Conservation (phyloP, 1,284 basidiomycete species). For the Ustilago nuda region DNA sequence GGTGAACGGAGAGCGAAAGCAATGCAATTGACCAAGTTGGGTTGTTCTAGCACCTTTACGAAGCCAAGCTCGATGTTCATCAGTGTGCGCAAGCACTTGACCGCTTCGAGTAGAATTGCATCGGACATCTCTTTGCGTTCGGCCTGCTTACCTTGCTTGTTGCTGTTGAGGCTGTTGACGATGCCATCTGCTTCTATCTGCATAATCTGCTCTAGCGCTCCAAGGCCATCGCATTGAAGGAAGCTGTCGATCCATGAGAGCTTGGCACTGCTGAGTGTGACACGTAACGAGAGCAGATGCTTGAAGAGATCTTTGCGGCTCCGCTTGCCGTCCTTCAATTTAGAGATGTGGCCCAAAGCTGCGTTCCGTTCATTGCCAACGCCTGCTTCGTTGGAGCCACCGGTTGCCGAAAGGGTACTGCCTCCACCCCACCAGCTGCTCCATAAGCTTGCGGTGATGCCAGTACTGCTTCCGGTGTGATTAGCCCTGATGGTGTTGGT, state of each 20-base stretch:
- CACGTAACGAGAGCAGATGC: conserved; percentile 83
- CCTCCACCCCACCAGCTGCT: conserved; percentile 60
- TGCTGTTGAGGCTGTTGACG: conserved; percentile 19
- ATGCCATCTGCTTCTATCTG: conserved; percentile 46
- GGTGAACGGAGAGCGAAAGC: conserved; percentile 77
- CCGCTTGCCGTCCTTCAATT: conserved; percentile 41
- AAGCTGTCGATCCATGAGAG: conserved; percentile 84
- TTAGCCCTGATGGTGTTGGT: conserved; percentile 24
- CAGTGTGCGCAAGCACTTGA: conserved; percentile 83
- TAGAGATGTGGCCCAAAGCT: conserved; percentile 27
- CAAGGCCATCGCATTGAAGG: conserved; percentile 77
- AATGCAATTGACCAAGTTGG: conserved; percentile 79
- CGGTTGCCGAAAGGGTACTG: conserved; percentile 17
- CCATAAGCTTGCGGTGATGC: conserved; percentile 48
- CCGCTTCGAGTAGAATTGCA: conserved; percentile 61
- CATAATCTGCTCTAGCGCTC: conserved; percentile 69
- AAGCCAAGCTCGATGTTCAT: conserved; percentile 88
- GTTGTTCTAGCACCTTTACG: conserved; percentile 76
- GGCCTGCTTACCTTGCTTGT: conserved; percentile 16
- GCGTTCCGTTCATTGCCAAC: conserved; percentile 26
- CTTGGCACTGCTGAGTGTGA: conserved; percentile 85
- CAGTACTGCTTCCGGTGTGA: conserved; percentile 54
- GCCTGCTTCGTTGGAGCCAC: conserved; percentile 10
- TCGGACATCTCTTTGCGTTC: conserved; percentile 62
- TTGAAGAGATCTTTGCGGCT: conserved; percentile 72